A percentile compares a stretch with the other conserved stretches of the same genome.
Evolutionary conservation across 2,329 filamentous ascomycete genomes (phyloP).

Genomic region (Ophiocordyceps camponoti-leonardi): DNA sequence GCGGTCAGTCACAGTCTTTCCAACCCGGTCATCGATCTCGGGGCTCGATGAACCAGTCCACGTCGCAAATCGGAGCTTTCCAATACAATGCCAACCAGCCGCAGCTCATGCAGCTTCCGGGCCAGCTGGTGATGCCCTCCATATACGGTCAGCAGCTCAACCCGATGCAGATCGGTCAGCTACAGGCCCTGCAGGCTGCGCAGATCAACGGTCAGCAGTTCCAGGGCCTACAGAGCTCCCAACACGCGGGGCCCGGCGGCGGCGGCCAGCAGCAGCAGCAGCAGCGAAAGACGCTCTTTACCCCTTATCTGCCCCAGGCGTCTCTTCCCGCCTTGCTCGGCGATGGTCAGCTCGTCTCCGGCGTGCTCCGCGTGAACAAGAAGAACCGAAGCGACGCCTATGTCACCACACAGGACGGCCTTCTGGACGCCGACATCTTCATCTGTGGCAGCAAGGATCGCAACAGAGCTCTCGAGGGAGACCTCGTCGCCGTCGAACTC

Average conservation of each 20-base stretch:
- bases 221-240: slow-evolving; percentile 49
- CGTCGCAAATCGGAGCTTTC: slow-evolving; percentile 70
- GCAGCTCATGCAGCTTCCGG: slow-evolving; percentile 71
- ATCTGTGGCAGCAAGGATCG: slow-evolving; percentile 98
- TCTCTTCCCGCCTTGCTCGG: slow-evolving; percentile 78
- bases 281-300: slow-evolving; percentile 96
- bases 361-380: slow-evolving; percentile 96
- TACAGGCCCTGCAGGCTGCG: slow-evolving; percentile 82
- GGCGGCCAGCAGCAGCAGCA: slow-evolving; percentile 57
- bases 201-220: slow-evolving; percentile 66
- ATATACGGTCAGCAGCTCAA: slow-evolving; percentile 84
- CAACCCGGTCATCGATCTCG: slow-evolving; percentile 84
- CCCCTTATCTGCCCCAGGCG: slow-evolving; percentile 89
- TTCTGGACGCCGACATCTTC: slow-evolving; percentile 93
- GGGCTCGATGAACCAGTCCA: slow-evolving; percentile 70
- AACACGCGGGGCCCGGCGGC: slow-evolving; percentile 51
- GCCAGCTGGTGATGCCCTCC: slow-evolving; percentile 72
- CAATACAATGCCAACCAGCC: slow-evolving; percentile 70
- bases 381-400: slow-evolving; percentile 99
- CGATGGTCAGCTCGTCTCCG: slow-evolving; percentile 87
- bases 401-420: slow-evolving; percentile 74
- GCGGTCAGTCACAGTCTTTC: slow-evolving; percentile 52
- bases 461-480: slow-evolving; percentile 89
- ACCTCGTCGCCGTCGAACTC: slow-evolving; percentile 87
- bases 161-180: slow-evolving; percentile 71